Evolutionary conservation across 345 rosid species (phyloP).

Genomic region (Corymbia maculata): DNA sequence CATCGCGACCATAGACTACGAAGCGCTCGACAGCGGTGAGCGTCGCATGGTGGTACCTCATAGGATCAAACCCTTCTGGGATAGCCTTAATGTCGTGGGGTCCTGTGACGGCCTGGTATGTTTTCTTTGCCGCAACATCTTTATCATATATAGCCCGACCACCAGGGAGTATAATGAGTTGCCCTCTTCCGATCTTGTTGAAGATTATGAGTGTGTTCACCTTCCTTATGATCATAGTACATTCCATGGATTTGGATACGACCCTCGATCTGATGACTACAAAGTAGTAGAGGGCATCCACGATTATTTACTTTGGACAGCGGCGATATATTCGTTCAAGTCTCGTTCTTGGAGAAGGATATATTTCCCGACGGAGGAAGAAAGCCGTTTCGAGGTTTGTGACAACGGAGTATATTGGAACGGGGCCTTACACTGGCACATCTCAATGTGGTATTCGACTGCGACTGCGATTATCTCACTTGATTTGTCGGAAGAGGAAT

Average conservation of each 20-base stretch:
- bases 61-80: background rate
- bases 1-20: background rate
- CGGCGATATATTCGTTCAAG: background rate
- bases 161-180: background rate
- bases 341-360: background rate
- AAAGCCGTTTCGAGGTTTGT: no score
- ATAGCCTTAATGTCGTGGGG: background rate
- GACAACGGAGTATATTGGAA: background rate
- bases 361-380: background rate
- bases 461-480: background rate
- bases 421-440: background rate
- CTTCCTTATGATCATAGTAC: no score
- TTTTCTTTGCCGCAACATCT: background rate
- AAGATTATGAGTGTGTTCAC: background rate
- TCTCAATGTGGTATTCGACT: accelerated
- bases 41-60: background rate
- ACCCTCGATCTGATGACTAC: background rate
- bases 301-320: background rate
- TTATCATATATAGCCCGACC: background rate
- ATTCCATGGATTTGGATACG: background rate
- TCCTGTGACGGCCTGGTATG: background rate
- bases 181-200: background rate
- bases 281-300: background rate
- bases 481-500: background rate
- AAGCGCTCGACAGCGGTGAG: background rate